phyloP scores from a whole-genome alignment of 129 eudicot species.

The Solidago caesia region DNA sequence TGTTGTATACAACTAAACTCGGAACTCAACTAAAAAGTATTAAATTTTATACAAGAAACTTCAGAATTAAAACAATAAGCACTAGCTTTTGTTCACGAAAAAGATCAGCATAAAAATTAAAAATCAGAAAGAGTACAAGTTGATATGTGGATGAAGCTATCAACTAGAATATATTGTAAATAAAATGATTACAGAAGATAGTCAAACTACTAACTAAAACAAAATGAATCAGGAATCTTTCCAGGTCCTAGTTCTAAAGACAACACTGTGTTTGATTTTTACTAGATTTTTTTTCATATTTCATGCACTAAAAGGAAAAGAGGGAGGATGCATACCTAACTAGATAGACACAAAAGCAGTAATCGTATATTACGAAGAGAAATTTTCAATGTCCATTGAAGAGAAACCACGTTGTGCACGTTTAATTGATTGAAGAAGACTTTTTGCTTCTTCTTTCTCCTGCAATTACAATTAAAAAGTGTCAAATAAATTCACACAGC shows the following conservation, averaged over 20 bases:
- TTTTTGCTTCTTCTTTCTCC: conserved; percentile 91
- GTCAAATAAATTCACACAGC: background rate
- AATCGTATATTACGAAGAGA: conserved; percentile 31
- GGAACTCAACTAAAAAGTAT: background rate
- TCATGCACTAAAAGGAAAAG: background rate
- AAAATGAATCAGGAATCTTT: conserved; percentile 8
- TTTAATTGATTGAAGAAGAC: conserved; percentile 69
- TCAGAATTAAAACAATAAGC: background rate
- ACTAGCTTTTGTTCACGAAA: background rate
- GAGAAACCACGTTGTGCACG: conserved; percentile 36
- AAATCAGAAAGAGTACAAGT: background rate
- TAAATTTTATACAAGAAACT: conserved; percentile 9
- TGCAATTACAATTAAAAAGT: conserved; percentile 32
- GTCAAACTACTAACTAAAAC: conserved; percentile 18
- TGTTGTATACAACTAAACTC: background rate
- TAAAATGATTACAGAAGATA: conserved; percentile 10
- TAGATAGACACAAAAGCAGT: background rate
- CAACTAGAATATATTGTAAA: conserved; percentile 19
- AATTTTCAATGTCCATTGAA: conserved; percentile 38
- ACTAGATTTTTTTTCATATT: background rate
- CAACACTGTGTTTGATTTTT: conserved; percentile 1
- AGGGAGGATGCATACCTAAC: background rate
- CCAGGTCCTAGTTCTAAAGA: background rate
- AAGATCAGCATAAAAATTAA: background rate
- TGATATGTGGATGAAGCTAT: conserved; percentile 12